Base-by-base conservation (phyloP, 2,329 filamentous ascomycete genomes). In the Lizonia empirigonia region DNA sequence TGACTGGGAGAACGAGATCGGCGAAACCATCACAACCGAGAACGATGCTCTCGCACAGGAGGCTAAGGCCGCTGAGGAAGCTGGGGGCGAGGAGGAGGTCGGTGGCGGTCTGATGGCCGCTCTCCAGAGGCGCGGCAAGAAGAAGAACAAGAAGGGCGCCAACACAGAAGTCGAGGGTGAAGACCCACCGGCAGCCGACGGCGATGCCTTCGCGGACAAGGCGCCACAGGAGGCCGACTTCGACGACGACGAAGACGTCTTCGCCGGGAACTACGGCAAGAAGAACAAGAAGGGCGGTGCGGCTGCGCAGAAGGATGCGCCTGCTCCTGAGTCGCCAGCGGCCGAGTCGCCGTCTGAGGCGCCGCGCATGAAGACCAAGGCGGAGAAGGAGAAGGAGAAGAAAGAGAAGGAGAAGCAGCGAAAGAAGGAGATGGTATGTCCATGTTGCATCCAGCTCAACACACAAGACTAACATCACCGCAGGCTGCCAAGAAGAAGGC, bases 401-500 rank as follows among this genome's bases (percentile, higher is more conserved):
- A 99, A 97, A 79, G 94, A 99, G 79, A 86, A 91, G 55, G 94
- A 99, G 80, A 99, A 99, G 85, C 90, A 94, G 78, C 84, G 92
- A 62, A 99, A 99, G 80, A 99, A 92, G 85, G 94, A 99, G 76
- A 89, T 97, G 84, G 91, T 94, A 74, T 50, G 79, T 56, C n/a
- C n/a, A n/a, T n/a, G n/a, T n/a, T 2, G 4, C 9, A 6, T 7
- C 13, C 16, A 24, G 27, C 19, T 9, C 18, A 32, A n/a, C 13
- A 7, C 26, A 15, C 12, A 29, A 22, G 22, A 36, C 42, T 51
- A n/a, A 51, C 32, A 41, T n/a, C 7, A 27, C 12, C 44, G 58
- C 71, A 80, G 62, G 75, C 77, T 56, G 75, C 78, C 12, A 85
- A 86, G 71, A 78, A 81, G 61, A 81, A 88, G 58, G 77, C 81